A percentile compares a stretch with the other conserved stretches of the same genome.
These are phyloP conservation scores for Fusarium bulbicola DNA, from an alignment of 2,329 filamentous ascomycete species.

Conservation along the genomic window DNA sequence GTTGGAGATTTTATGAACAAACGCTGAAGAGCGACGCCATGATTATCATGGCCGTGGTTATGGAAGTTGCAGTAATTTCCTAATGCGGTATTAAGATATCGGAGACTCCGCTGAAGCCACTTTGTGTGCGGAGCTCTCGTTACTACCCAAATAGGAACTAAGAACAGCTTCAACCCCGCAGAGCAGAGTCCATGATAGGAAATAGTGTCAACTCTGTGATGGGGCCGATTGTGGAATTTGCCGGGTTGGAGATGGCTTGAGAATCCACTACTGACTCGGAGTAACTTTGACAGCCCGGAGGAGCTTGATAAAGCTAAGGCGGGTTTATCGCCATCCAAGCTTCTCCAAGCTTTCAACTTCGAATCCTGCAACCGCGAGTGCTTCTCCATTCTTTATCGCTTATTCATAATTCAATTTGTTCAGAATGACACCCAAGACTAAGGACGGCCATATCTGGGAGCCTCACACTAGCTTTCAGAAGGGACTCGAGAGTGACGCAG, in stretches of 20 bases:
- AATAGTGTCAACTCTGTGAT: background rate
- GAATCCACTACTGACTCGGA: background rate
- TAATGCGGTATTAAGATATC: background rate
- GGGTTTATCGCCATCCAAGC: background rate
- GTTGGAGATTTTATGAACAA: background rate
- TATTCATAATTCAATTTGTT: accelerated
- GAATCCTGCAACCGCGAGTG: background rate
- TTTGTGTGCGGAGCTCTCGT: background rate
- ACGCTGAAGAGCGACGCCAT: background rate
- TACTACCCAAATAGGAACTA: background rate
- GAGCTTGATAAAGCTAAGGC: background rate
- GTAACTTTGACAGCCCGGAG: background rate
- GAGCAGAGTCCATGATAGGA: background rate
- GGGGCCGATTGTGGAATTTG: background rate
- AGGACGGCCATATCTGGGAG: background rate
- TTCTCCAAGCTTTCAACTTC: background rate
- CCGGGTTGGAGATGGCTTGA: background rate
- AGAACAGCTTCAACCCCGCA: background rate
- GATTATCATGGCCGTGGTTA: background rate
- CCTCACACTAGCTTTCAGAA: background rate
- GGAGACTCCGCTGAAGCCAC: background rate
- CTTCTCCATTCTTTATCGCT: background rate
- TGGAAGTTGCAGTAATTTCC: background rate
- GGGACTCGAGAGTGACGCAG: background rate
- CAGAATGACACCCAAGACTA: background rate